Evolutionary conservation across 1,284 basidiomycete species (phyloP), one percentile per base, ranked within the genome.

Genomic region (Wolfiporia cocos): DNA sequence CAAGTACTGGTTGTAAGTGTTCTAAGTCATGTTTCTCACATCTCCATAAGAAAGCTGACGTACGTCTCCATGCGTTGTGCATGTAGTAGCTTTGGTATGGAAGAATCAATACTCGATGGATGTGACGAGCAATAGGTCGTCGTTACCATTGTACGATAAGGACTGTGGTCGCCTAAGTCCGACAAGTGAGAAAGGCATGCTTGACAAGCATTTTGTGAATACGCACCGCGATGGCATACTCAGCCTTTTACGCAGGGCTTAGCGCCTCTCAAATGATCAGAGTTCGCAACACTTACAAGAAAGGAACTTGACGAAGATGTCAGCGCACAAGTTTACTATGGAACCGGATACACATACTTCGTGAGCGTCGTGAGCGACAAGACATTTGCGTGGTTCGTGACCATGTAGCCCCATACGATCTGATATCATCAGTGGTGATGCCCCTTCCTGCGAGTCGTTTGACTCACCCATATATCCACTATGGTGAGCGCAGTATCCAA

Each of bases 21-120:
- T n/a, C n/a, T n/a, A n/a, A n/a, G n/a, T n/a, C n/a, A n/a, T n/a
- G n/a, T n/a, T n/a, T n/a, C n/a, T n/a, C n/a, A n/a, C n/a, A n/a
- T n/a, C n/a, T n/a, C n/a, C n/a, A 21, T 35, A 4, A 18, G 34
- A 28, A 9, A 14, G 26, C n/a, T 3, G 9, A 20, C 39, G 26
- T 15, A 41, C 39, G 24, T 18, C 29, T 21, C 39, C 39, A 41
- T 10, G 34, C 24, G 17, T 41, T 41, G 32, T 28, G 39, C 31
- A 41, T 41, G 14, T 34, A 41, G 15, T 29, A 41, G 32, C 39
- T 41, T 11, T 9, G 17, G 17, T 4, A 15, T 2, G 4, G 2
- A 28, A 28, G 15, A 6, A 19, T 34, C 12, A 32, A 15, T 11
- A 18, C 6, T n/a, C n/a, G n/a, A 14, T 10, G 5, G 4, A 17